These are phyloP conservation scores for Sporothrix pallida DNA, from an alignment of 2,329 filamentous ascomycete species.

Conservation along the genomic window DNA sequence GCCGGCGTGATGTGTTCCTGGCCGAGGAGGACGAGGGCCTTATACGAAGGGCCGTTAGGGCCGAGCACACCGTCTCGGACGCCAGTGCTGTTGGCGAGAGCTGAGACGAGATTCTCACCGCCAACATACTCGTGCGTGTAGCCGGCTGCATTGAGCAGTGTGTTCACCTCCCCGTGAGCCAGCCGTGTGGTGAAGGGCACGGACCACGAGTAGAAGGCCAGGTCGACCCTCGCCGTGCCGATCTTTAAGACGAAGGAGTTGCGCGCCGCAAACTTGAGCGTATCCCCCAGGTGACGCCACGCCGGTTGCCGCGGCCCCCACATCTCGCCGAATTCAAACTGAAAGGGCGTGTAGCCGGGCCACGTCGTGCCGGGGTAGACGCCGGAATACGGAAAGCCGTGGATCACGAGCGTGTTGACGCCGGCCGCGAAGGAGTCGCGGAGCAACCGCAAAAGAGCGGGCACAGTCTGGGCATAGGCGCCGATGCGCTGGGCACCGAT, in stretches of 20 bases:
- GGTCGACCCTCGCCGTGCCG: conserved; percentile 33
- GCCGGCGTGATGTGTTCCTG: conserved; percentile 38
- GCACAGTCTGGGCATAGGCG: conserved; percentile 40
- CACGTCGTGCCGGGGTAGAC: conserved; percentile 33
- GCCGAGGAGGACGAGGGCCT: conserved; percentile 39
- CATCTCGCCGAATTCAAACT: conserved; percentile 33
- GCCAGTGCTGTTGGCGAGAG: conserved; percentile 5
- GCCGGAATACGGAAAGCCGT: conserved; percentile 36
- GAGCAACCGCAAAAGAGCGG: conserved; percentile 33
- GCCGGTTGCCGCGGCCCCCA: conserved; percentile 37
- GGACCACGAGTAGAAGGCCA: conserved; percentile 34
- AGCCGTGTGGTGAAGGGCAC: conserved; percentile 29
- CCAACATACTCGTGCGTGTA: conserved; percentile 31
- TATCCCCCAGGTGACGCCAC: conserved; percentile 35
- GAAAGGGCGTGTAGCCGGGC: conserved; percentile 37
- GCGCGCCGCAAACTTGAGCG: conserved; percentile 31
- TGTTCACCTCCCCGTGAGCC: not conserved
- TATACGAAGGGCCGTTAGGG: conserved; percentile 39
- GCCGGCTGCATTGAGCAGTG: conserved; percentile 10
- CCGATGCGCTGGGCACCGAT: conserved; percentile 36
- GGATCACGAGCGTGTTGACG: conserved; percentile 36
- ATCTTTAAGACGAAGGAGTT: conserved; percentile 29
- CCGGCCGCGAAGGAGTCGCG: conserved; percentile 36
- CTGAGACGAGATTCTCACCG: conserved; percentile 24
- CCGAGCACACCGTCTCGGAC: conserved; percentile 35